These are phyloP conservation scores for Barbatosphaeria neglecta DNA, from an alignment of 495 filamentous ascomycete genomes.

Conservation along the genomic window DNA sequence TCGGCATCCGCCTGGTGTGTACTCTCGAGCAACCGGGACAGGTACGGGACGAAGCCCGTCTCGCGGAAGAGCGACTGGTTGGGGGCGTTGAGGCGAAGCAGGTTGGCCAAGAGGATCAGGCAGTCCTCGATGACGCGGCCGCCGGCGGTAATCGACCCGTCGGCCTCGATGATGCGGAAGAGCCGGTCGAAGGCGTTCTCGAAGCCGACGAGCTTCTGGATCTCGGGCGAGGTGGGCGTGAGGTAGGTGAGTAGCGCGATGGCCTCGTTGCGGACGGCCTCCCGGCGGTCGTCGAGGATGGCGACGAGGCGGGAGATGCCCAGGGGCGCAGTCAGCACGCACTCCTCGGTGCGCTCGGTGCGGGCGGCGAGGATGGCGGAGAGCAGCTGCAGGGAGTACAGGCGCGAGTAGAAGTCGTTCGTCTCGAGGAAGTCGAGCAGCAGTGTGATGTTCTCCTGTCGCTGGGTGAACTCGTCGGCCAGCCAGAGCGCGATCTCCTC, in stretches of 20 bases:
- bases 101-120: slow-evolving; percentile 81
- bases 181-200: slow-evolving; percentile 85
- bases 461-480: slow-evolving; percentile 95
- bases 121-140: slow-evolving; percentile 91
- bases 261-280: slow-evolving; percentile 75
- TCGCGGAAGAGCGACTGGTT: slow-evolving; percentile 94
- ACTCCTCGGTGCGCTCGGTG: slow-evolving; percentile 92
- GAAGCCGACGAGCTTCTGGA: slow-evolving; percentile 91
- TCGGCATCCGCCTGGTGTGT: slow-evolving; percentile 44
- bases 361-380: slow-evolving; percentile 74
- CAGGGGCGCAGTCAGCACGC: slow-evolving; percentile 74
- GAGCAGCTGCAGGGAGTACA: slow-evolving; percentile 87
- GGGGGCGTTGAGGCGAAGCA: slow-evolving; percentile 76
- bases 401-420: slow-evolving; percentile 81
- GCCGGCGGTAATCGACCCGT: slow-evolving; percentile 74
- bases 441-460: slow-evolving; percentile 93
- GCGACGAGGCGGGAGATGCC: slow-evolving; percentile 80
- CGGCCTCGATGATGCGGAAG: slow-evolving; percentile 67
- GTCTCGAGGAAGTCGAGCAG: slow-evolving; percentile 82
- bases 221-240: slow-evolving; percentile 42
- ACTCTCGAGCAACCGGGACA: slow-evolving; percentile 58
- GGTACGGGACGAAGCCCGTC: slow-evolving; percentile 66
- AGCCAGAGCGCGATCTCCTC: slow-evolving; percentile 96
- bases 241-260: slow-evolving; percentile 39
- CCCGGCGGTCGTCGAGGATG: slow-evolving; percentile 71